A percentile compares a stretch with the other conserved stretches of the same genome.
phyloP scores from a whole-genome alignment of 2,329 filamentous ascomycete species.

The Hymenoscyphus occultus region DNA sequence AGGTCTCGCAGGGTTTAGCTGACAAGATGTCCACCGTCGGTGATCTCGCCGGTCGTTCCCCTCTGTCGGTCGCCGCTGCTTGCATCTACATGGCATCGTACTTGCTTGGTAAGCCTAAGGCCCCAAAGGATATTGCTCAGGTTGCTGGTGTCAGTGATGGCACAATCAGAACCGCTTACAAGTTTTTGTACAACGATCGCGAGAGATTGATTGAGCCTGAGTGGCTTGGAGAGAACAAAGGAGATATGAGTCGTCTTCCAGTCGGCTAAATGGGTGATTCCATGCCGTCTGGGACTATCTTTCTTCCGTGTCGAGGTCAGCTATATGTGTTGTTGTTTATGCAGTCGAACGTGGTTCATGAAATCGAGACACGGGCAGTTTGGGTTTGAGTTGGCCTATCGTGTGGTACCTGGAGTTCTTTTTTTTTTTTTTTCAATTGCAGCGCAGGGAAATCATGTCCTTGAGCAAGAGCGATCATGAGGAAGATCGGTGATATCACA shows the following conservation, averaged over 20 bases:
- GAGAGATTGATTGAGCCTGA: slow-evolving; percentile 72
- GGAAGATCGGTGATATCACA: not conserved
- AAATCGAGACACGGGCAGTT: not conserved
- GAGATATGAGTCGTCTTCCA: slow-evolving; percentile 69
- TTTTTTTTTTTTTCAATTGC: not conserved
- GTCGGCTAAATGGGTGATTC: slow-evolving; percentile 25
- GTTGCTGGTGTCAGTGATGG: slow-evolving; percentile 92
- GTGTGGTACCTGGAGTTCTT: not conserved
- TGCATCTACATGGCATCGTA: slow-evolving; percentile 96
- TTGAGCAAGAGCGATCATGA: not conserved
- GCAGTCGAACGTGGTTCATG: not conserved
- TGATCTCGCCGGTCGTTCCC: slow-evolving; percentile 82
- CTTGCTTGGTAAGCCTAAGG: slow-evolving; percentile 73
- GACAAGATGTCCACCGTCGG: slow-evolving; percentile 73
- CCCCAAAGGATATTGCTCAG: slow-evolving; percentile 80
- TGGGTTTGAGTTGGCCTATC: not conserved
- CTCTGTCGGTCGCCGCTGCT: slow-evolving; percentile 87
- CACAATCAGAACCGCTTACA: slow-evolving; percentile 94
- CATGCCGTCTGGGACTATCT: not conserved
- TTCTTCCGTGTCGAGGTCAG: not conserved
- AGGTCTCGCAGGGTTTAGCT: slow-evolving; percentile 76
- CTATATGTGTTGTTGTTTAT: not conserved
- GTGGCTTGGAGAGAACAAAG: slow-evolving; percentile 70
- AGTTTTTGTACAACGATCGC: slow-evolving; percentile 73
- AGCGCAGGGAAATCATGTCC: not conserved